A percentile compares a stretch with the other conserved stretches of the same genome.
These are phyloP conservation scores for Nitzschia sp. DNA, from an alignment of 108 stramenopile genomes.

Conservation along the genomic window DNA sequence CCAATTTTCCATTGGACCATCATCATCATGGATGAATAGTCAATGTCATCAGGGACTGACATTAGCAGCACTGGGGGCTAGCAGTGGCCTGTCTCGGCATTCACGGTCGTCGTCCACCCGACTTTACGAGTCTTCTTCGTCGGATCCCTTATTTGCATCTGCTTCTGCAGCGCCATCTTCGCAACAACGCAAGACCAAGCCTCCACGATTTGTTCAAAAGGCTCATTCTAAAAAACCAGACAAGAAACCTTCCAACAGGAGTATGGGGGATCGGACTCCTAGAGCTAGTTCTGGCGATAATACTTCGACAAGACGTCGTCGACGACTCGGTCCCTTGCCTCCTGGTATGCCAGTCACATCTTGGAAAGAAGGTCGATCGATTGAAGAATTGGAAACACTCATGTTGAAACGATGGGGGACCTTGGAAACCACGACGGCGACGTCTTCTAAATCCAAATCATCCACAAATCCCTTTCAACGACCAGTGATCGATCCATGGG, in stretches of 20 bases:
- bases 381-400: slow-evolving; percentile 75
- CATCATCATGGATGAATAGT: not conserved
- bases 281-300: not conserved
- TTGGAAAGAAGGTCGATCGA: slow-evolving; percentile 64
- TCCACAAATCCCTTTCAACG: not conserved
- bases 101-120: not conserved
- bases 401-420: slow-evolving; percentile 73
- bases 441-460: not conserved
- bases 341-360: not conserved
- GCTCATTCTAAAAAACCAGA: not conserved
- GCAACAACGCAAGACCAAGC: not conserved
- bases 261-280: not conserved
- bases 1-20: not conserved
- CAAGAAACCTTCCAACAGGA: not conserved
- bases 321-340: not conserved
- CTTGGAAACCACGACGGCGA: slow-evolving; percentile 10
- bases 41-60: not conserved
- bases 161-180: not conserved
- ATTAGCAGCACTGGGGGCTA: not conserved
- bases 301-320: not conserved
- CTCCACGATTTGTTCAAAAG: slow-evolving; percentile 5
- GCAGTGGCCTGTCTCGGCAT: not conserved
- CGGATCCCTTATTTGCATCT: not conserved
- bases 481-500: slow-evolving; percentile 31
- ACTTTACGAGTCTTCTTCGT: not conserved